A percentile compares a stretch with the other conserved stretches of the same genome.
Evolutionary conservation across 371 early-diverging fungal genomes (phyloP).

Genomic region (Mucor sp.): DNA sequence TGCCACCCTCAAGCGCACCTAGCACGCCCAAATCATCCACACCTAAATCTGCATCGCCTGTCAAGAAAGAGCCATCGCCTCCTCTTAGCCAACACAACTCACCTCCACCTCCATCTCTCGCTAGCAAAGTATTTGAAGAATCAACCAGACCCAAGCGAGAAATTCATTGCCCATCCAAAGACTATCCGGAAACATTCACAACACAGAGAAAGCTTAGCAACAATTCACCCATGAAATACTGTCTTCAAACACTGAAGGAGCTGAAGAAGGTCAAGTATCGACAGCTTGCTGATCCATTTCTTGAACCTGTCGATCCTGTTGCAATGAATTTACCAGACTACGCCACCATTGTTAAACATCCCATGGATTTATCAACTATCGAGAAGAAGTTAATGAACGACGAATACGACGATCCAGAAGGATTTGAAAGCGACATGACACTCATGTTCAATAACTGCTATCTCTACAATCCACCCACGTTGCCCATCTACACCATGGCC

Average conservation of each 20-base stretch:
- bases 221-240: constrained; percentile 69
- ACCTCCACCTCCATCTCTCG: not conserved
- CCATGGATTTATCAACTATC: constrained; percentile 98
- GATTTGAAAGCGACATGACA: constrained; percentile 84
- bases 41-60: constrained; percentile 1
- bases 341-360: constrained; percentile 88
- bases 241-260: constrained; percentile 72
- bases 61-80: constrained; percentile 3
- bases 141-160: constrained; percentile 71
- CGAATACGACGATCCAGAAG: constrained; percentile 69
- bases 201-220: constrained; percentile 41
- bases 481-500: constrained; percentile 88
- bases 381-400: constrained; percentile 79
- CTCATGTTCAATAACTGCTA: constrained; percentile 95
- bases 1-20: constrained; percentile 49
- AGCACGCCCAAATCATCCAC: not conserved
- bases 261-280: constrained; percentile 74
- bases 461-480: constrained; percentile 87
- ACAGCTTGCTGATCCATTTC: constrained; percentile 76
- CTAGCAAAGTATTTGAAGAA: constrained; percentile 42
- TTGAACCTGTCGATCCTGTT: constrained; percentile 94
- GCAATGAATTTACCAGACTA: constrained; percentile 95
- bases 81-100: constrained; percentile 15
- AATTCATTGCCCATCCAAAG: constrained; percentile 71
- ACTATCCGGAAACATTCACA: constrained; percentile 48